Evolutionary conservation across 371 early-diverging fungal species (phyloP), one percentile per base, ranked within the genome.

Genomic region (Globomyces sp.): DNA sequence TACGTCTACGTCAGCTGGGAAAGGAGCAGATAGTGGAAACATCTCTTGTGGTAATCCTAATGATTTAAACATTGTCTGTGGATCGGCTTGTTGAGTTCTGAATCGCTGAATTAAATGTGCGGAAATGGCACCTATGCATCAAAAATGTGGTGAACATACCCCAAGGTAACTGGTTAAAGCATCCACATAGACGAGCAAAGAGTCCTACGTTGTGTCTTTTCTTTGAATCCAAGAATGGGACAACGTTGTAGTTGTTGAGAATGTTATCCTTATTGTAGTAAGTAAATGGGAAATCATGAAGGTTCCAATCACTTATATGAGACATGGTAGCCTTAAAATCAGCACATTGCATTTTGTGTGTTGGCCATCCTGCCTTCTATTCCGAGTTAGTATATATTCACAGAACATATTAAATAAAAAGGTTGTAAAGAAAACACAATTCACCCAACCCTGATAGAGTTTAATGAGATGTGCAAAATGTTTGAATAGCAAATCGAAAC

Each of bases 321-420:
- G 57, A 39, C 72, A 80, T 75, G 63, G 69, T 63, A 36, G 46
- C 42, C 55, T 77, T 77, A 74, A 75, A 74, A 34, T 62, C 57
- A 1, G 65, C 45, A 55, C 81, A 80, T 51, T 70, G 65, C 11
- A 51, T 42, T 65, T 80, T 77, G 70, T 80, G 81, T 36, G 70
- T 67, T 1, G 81, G 75, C 81, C 81, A 80, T 71, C 77, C 75
- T 57, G 77, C 72, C 62, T 75, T 77, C 80, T 80, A 58, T 4
- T 37, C 24, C 24, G 24, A 24, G 24, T 24, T 24, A 24, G 24
- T 24, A 24, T 24, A 24, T 24, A 24, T 24, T 24, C 24, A 24
- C 24, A 24, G 24, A 24, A 24, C 24, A 59, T 42, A 37, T 24
- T 4, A 9, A 6, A 64, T 64, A 43, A 36, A 57, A 57, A 62